These are phyloP conservation scores for Leccinum griseonigrum DNA, from an alignment of 1,284 basidiomycete species.

Conservation along the genomic window DNA sequence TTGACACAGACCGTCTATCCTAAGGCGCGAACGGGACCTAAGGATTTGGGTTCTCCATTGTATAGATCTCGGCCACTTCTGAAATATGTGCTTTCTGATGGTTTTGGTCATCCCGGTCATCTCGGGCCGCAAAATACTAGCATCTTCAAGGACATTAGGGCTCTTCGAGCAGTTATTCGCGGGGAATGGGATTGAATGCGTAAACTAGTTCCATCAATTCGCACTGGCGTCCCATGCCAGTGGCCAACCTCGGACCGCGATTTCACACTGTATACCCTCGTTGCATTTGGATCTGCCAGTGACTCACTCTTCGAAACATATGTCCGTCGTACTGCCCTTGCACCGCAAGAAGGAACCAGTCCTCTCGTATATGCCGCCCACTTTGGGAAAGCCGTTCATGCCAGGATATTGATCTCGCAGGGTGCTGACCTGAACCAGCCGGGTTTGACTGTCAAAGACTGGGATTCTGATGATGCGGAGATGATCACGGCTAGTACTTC, in stretches of 20 bases:
- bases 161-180: neutral
- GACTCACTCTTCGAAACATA: neutral
- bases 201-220: neutral
- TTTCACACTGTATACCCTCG: neutral
- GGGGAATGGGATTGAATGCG: conserved; percentile 1
- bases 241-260: neutral
- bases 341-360: neutral
- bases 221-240: neutral
- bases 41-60: neutral
- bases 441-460: neutral
- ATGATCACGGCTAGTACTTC: neutral
- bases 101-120: conserved; percentile 6
- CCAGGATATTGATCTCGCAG: neutral
- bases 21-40: neutral
- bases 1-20: neutral
- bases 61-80: neutral
- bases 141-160: conserved; percentile 1
- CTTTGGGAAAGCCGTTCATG: neutral
- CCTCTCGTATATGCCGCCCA: neutral
- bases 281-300: neutral
- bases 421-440: neutral
- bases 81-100: conserved; percentile 7
- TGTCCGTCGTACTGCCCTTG: neutral
- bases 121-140: neutral
- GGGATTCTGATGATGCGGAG: neutral